These are phyloP conservation scores for Ophiorrhiza pumila DNA, from an alignment of 257 asterid genomes.

Conservation along the genomic window DNA sequence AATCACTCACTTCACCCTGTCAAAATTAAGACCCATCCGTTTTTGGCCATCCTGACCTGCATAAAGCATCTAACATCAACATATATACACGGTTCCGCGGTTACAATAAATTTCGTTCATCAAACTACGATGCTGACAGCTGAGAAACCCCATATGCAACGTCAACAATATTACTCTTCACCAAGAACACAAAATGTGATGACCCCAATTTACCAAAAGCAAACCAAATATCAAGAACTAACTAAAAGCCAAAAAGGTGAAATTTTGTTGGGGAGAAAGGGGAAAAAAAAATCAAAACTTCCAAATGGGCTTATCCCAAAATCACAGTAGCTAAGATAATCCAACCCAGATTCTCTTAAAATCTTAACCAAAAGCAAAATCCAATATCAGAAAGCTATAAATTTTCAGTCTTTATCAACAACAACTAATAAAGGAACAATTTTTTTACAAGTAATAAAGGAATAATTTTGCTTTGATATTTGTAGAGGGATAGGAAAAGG, in stretches of 20 bases:
- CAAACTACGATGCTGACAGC: not conserved
- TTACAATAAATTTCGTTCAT: not conserved
- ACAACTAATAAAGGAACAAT: not conserved
- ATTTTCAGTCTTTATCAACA: not conserved
- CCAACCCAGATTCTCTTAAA: not conserved
- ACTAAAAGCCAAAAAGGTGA: too few relatives aligned
- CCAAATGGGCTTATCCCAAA: not conserved
- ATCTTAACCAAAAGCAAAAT: too few relatives aligned
- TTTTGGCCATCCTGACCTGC: conserved; percentile 95
- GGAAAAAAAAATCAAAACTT: not conserved
- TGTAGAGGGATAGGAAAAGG: not conserved
- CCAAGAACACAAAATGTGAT: not conserved
- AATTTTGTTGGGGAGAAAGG: not conserved
- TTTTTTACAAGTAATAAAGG: too few relatives aligned
- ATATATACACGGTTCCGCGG: not conserved
- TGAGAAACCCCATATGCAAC: not conserved
- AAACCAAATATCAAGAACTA: too few relatives aligned
- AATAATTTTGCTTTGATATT: too few relatives aligned
- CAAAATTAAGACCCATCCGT: conserved; percentile 91
- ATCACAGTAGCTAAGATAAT: not conserved
- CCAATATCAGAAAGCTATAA: not conserved
- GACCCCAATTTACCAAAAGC: not conserved
- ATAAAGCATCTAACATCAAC: conserved; percentile 17
- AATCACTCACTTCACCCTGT: conserved; percentile 68
- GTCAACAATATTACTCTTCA: not conserved